Evolutionary conservation across 2,329 filamentous ascomycete species (phyloP).

Genomic region (Exophiala oligosperma): DNA sequence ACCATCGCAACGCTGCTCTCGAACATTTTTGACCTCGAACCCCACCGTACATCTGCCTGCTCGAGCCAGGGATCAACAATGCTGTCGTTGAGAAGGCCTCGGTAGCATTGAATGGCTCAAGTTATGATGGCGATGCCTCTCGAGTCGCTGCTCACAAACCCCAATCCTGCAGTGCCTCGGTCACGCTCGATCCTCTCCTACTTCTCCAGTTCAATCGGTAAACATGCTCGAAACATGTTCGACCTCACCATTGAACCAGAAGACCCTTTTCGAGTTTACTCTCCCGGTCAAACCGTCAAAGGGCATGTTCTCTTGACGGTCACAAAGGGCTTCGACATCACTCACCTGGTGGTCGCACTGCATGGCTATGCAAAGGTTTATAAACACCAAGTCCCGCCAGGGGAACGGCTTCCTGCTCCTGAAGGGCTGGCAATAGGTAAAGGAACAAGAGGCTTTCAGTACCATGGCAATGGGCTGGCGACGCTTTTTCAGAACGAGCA

Average conservation of each 20-base stretch:
- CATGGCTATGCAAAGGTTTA: constrained; percentile 67
- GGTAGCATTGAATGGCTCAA: constrained; percentile 24
- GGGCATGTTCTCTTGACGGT: constrained; percentile 62
- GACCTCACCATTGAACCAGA: constrained; percentile 64
- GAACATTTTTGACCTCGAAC: not conserved
- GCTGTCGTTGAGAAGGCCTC: constrained; percentile 10
- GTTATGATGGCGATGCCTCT: constrained; percentile 28
- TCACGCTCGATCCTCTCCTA: constrained; percentile 52
- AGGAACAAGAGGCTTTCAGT: constrained; percentile 53
- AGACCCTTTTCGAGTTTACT: constrained; percentile 63
- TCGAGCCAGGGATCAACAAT: constrained; percentile 9
- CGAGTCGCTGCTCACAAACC: constrained; percentile 39
- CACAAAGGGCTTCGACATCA: constrained; percentile 61
- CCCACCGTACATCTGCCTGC: not conserved
- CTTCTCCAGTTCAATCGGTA: constrained; percentile 56
- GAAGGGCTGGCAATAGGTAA: constrained; percentile 55
- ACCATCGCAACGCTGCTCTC: not conserved
- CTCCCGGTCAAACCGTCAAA: constrained; percentile 62
- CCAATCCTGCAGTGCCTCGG: constrained; percentile 41
- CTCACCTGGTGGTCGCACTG: constrained; percentile 62
- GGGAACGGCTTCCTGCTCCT: constrained; percentile 52
- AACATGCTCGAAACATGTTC: constrained; percentile 55
- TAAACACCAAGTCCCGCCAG: constrained; percentile 60
- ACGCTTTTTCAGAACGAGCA: constrained; percentile 66
- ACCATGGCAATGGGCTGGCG: constrained; percentile 65